These are phyloP conservation scores for Mycena rebaudengoi DNA, from an alignment of 768 basidiomycete species.

Conservation along the genomic window DNA sequence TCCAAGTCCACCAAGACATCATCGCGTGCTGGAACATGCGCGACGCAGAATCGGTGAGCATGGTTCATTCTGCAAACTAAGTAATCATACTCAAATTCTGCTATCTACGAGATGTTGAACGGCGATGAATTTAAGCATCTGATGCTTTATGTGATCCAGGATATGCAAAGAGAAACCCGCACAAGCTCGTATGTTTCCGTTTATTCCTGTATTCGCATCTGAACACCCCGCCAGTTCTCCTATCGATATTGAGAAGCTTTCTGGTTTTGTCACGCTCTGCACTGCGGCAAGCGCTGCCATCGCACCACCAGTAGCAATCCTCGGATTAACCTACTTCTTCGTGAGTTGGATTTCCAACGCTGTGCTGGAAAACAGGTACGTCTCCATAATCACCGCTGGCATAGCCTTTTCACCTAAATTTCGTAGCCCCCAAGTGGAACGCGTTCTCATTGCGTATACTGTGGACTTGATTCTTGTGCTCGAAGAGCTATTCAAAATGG, in stretches of 20 bases:
- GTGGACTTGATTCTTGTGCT: not conserved
- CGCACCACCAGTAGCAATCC: not conserved
- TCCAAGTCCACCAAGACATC: constrained; percentile 1
- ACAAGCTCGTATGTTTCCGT: not conserved
- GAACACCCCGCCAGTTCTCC: not conserved
- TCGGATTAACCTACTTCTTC: not conserved
- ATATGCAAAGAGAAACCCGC: not conserved
- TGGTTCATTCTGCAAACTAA: not conserved
- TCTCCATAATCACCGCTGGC: not conserved
- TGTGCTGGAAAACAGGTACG: not conserved
- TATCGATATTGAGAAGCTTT: not conserved
- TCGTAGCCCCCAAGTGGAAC: not conserved
- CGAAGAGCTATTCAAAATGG: not conserved
- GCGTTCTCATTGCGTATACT: not conserved
- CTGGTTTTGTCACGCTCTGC: not conserved
- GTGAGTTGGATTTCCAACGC: not conserved
- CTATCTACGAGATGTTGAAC: not conserved
- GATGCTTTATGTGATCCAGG: not conserved
- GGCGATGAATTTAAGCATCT: not conserved
- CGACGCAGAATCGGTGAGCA: not conserved
- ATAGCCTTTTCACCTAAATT: not conserved
- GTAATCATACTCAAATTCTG: not conserved
- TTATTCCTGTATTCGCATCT: not conserved
- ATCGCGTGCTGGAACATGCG: constrained; percentile 1
- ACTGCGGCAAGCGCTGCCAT: not conserved